phyloP scores from a whole-genome alignment of 2,329 filamentous ascomycete species.

The Metarhizium album region DNA sequence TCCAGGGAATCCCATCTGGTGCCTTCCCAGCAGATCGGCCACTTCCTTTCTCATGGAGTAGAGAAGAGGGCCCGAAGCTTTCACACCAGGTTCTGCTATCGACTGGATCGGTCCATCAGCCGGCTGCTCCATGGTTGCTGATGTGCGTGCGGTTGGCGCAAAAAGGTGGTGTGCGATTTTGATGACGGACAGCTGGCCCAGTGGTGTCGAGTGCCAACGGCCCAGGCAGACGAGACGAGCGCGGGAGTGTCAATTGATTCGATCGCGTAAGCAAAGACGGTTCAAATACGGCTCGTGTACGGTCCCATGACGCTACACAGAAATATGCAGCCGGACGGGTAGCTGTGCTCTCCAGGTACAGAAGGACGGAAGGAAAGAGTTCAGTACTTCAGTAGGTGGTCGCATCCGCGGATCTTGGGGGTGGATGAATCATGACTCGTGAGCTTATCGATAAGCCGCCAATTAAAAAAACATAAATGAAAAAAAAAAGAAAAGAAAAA shows the following conservation, averaged over 20 bases:
- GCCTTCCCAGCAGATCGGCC: constrained; percentile 61
- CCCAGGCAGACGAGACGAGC: not conserved
- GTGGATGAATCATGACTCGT: not conserved
- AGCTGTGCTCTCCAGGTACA: not conserved
- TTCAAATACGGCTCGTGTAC: not conserved
- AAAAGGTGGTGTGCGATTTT: not conserved
- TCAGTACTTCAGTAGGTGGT: not conserved
- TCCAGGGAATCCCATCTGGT: constrained; percentile 64
- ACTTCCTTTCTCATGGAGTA: constrained; percentile 59
- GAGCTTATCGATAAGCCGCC: constrained; percentile 1
- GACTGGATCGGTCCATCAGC: constrained; percentile 30
- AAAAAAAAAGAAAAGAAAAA: too few relatives aligned
- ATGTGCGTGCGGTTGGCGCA: not conserved
- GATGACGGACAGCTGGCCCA: not conserved
- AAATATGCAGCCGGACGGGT: not conserved
- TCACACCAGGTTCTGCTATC: constrained; percentile 54
- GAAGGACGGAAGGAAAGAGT: not conserved
- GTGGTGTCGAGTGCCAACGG: not conserved
- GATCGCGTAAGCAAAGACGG: not conserved
- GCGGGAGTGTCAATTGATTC: not conserved
- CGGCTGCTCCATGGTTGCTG: constrained; percentile 17
- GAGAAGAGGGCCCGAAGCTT: constrained; percentile 50
- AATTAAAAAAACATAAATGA: not conserved
- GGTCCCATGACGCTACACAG: not conserved
- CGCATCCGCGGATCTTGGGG: not conserved